These are phyloP conservation scores for Notholithocarpus densiflorus DNA, from an alignment of 306 rosid genomes.

Conservation along the genomic window DNA sequence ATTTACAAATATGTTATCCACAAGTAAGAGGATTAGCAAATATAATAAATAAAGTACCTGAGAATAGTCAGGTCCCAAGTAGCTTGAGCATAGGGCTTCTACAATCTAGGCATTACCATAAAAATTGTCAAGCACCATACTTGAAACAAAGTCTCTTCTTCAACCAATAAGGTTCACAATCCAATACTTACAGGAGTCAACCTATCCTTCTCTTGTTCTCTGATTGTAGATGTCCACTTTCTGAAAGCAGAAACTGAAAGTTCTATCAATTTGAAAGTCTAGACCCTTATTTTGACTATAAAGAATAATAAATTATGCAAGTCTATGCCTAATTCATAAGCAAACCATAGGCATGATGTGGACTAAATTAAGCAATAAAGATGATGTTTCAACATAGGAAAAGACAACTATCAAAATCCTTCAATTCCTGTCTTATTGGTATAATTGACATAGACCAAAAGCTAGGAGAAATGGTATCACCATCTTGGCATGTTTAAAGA, in stretches of 20 bases:
- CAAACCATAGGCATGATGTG: neutral
- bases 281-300: slow-evolving; percentile 1
- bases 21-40: slow-evolving; percentile 9
- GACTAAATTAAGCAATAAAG: neutral
- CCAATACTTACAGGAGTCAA: slow-evolving; percentile 74
- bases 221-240: slow-evolving; percentile 80
- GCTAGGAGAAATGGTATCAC: neutral
- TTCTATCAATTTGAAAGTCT: slow-evolving; percentile 16
- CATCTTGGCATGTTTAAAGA: neutral
- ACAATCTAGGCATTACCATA: slow-evolving; percentile 59
- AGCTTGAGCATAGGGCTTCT: slow-evolving; percentile 78
- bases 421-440: neutral
- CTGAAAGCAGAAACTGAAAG: slow-evolving; percentile 51
- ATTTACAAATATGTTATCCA: slow-evolving; percentile 3
- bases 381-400: neutral
- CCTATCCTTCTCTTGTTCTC: slow-evolving; percentile 80
- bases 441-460: neutral
- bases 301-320: neutral
- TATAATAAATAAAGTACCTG: slow-evolving; percentile 51
- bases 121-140: slow-evolving; percentile 31
- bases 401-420: neutral
- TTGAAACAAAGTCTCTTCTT: neutral
- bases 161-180: slow-evolving; percentile 2
- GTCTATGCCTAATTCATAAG: neutral
- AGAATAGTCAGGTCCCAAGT: slow-evolving; percentile 87